Conservation (phyloP, 2,329 filamentous ascomycete species). For the Microthyrium microscopicum region DNA sequence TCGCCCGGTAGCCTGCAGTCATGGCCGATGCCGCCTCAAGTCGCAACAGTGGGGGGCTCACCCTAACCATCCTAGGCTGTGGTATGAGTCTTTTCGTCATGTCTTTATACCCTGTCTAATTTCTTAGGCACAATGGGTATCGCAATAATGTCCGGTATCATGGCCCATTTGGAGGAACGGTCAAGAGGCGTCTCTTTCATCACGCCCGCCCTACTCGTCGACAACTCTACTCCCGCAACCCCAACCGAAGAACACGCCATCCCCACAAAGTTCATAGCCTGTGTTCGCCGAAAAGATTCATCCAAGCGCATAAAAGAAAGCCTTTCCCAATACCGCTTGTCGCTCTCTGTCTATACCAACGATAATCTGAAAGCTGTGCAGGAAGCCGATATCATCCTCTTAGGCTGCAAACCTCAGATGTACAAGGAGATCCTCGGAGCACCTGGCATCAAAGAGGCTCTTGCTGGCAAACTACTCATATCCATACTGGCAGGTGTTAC, state of each 20-base stretch:
- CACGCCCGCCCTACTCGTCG: constrained; percentile 24
- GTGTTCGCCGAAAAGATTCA: constrained; percentile 53
- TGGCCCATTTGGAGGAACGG: constrained; percentile 45
- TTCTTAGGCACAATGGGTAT: constrained; percentile 63
- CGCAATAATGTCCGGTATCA: constrained; percentile 66
- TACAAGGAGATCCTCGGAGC: constrained; percentile 50
- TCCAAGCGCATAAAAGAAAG: constrained; percentile 51
- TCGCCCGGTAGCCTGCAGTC: no score
- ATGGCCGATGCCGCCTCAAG: background rate
- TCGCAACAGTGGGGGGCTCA: constrained; percentile 28
- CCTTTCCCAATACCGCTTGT: constrained; percentile 42
- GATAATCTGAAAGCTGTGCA: constrained; percentile 53
- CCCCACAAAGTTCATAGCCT: constrained; percentile 65
- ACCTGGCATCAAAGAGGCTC: constrained; percentile 52
- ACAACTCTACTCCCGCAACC: constrained; percentile 20
- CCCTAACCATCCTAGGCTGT: constrained; percentile 66
- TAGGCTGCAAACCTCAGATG: constrained; percentile 69
- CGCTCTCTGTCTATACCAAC: constrained; percentile 51
- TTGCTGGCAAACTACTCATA: constrained; percentile 66
- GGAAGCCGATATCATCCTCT: constrained; percentile 55
- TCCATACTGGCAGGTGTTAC: constrained; percentile 67
- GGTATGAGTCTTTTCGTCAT: constrained; percentile 34
- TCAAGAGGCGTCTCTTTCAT: constrained; percentile 20
- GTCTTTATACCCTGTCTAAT: background rate
- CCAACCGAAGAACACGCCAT: constrained; percentile 33